A percentile compares a stretch with the other conserved stretches of the same genome.
Evolutionary conservation across 352 stramenopile species (phyloP).

Genomic region (Elongisporangium undulatum): DNA sequence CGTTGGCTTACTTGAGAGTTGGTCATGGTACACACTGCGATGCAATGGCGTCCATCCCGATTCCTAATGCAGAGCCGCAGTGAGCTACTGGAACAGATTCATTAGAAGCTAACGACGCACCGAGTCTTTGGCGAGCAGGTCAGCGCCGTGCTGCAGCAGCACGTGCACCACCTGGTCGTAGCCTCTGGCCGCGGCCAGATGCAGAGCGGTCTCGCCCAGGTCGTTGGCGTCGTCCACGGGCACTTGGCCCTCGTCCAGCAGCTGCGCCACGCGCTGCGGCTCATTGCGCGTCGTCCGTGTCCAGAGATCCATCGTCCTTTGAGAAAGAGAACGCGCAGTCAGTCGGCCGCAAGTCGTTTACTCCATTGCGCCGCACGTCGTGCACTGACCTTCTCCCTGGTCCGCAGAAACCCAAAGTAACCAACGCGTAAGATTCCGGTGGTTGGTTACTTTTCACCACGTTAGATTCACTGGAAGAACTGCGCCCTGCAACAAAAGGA

Average conservation of each 20-base stretch:
- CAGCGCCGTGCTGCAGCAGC: constrained; percentile 49
- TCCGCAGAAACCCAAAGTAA: not conserved
- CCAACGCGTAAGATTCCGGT: not conserved
- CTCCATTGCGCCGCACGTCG: not conserved
- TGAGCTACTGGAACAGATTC: constrained; percentile 10
- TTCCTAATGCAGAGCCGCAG: constrained; percentile 32
- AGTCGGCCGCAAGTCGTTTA: not conserved
- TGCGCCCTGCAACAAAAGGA: not conserved
- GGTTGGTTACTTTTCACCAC: not conserved
- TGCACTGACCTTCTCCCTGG: not conserved
- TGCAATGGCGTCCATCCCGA: constrained; percentile 81
- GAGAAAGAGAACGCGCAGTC: not conserved
- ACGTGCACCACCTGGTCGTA: constrained; percentile 48
- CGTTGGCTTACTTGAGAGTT: constrained; percentile 52
- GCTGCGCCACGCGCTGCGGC: constrained; percentile 6
- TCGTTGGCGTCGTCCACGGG: constrained; percentile 62
- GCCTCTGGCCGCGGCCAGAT: constrained; percentile 54
- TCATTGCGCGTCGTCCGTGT: constrained; percentile 1
- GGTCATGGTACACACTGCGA: constrained; percentile 62
- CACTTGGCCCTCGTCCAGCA: constrained; percentile 21
- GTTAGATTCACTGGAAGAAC: not conserved
- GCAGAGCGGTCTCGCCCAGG: constrained; percentile 67
- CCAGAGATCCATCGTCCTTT: not conserved
- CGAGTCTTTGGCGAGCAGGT: constrained; percentile 50
- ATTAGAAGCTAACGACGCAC: constrained; percentile 31